Evolutionary conservation across 768 basidiomycete genomes (phyloP).

Genomic region (Tremella mesenterica): DNA sequence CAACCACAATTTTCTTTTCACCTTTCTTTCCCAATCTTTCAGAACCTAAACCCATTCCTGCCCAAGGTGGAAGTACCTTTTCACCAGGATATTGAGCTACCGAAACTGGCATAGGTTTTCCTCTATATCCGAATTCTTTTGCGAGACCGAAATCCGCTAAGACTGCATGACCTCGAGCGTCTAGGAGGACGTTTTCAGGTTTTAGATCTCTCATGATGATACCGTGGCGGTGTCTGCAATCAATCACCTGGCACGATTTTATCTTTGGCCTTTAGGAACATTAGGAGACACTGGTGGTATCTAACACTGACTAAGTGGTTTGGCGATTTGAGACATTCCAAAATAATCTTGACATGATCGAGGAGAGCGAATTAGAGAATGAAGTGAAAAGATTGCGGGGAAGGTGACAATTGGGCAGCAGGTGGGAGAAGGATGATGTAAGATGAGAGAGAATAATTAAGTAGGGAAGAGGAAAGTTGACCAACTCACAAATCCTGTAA

Average conservation of each 20-base stretch:
- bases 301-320: no score
- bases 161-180: slow-evolving; percentile 87
- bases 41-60: slow-evolving; percentile 24
- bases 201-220: slow-evolving; percentile 97
- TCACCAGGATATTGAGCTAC: slow-evolving; percentile 22
- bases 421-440: no score
- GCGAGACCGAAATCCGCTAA: slow-evolving; percentile 81
- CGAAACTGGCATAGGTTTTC: slow-evolving; percentile 23
- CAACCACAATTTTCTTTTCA: slow-evolving; percentile 12
- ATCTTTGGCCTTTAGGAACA: no score
- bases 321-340: no score
- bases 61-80: slow-evolving; percentile 24
- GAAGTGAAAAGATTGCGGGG: no score
- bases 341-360: no score
- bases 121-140: slow-evolving; percentile 28
- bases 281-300: no score
- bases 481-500: slow-evolving; percentile 67
- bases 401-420: no score
- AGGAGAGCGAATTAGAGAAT: no score
- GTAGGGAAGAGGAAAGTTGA: not conserved
- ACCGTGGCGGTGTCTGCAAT: slow-evolving; percentile 61
- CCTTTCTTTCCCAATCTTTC: slow-evolving; percentile 11
- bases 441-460: no score
- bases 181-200: slow-evolving; percentile 85
- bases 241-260: not conserved